Evolutionary conservation across 2,329 filamentous ascomycete genomes (phyloP).

Genomic region (Plectosphaerella sp.): DNA sequence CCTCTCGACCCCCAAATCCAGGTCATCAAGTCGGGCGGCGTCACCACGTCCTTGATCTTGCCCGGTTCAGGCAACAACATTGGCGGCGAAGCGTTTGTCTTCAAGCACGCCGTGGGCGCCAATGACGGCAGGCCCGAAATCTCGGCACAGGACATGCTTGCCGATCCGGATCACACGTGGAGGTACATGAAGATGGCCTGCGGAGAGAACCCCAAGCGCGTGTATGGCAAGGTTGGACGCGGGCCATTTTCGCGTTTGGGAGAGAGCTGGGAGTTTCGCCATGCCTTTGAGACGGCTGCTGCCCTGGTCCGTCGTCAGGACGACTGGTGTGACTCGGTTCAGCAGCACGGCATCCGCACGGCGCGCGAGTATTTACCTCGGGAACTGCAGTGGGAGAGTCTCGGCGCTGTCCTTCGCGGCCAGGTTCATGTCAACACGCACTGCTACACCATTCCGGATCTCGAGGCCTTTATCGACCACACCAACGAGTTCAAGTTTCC

Average conservation of each 20-base stretch:
- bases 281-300: constrained; percentile 60
- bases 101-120: constrained; percentile 63
- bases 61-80: constrained; percentile 72
- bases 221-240: constrained; percentile 52
- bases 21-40: constrained; percentile 69
- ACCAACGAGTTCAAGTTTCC: constrained; percentile 69
- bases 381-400: constrained; percentile 58
- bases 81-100: constrained; percentile 63
- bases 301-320: constrained; percentile 55
- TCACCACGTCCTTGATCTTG: constrained; percentile 63
- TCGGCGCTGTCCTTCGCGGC: constrained; percentile 59
- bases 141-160: constrained; percentile 59
- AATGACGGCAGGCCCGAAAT: constrained; percentile 57
- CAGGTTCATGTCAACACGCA: constrained; percentile 68
- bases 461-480: constrained; percentile 66
- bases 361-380: constrained; percentile 56
- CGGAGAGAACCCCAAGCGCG: constrained; percentile 63
- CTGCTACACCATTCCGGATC: constrained; percentile 65
- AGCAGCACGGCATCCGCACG: constrained; percentile 40
- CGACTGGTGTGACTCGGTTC: constrained; percentile 61
- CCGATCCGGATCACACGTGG: constrained; percentile 61
- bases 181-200: constrained; percentile 76
- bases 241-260: constrained; percentile 60
- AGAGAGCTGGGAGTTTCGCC: constrained; percentile 65
- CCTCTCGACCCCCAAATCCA: constrained; percentile 61